Conservation (phyloP, 1,139 yeast genomes). For the Yamadazyma triangularis region DNA sequence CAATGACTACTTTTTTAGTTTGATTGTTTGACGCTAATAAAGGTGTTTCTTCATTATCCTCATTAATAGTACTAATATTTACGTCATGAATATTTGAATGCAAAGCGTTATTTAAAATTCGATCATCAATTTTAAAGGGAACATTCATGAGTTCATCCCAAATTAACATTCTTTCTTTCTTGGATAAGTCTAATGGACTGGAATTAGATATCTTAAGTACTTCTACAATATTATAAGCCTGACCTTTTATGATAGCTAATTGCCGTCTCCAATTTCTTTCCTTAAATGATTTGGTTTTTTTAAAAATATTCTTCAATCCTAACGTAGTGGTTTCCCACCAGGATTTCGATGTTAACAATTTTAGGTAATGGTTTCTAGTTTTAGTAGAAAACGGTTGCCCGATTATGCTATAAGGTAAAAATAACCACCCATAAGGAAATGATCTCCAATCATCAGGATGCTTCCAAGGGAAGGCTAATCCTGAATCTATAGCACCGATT, state of each 20-base stretch:
- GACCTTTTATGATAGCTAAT: conserved; percentile 71
- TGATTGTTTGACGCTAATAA: conserved; percentile 2
- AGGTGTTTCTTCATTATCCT: conserved; percentile 5
- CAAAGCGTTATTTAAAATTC: conserved; percentile 1
- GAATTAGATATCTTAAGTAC: conserved; percentile 52
- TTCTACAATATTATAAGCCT: conserved; percentile 73
- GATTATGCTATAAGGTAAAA: conserved; percentile 57
- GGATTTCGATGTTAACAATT: conserved; percentile 51
- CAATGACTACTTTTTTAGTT: conserved; percentile 30
- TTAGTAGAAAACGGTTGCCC: conserved; percentile 63
- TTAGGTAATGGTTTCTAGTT: conserved; percentile 56
- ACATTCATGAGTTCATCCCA: conserved; percentile 62
- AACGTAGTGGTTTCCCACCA: conserved; percentile 71
- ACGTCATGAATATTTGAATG: conserved; percentile 3
- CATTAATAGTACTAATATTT: neutral
- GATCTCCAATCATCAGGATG: conserved; percentile 83
- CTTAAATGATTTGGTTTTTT: conserved; percentile 58
- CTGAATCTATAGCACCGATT: conserved; percentile 75
- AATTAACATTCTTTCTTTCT: conserved; percentile 53
- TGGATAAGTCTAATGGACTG: conserved; percentile 65
- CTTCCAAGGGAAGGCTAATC: conserved; percentile 77
- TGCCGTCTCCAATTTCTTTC: conserved; percentile 67
- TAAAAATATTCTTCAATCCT: conserved; percentile 45
- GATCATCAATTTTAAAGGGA: conserved; percentile 29
- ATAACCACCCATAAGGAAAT: conserved; percentile 78